These are phyloP conservation scores for Hyphopichia burtonii DNA, from an alignment of 1,139 yeast genomes.

Conservation along the genomic window DNA sequence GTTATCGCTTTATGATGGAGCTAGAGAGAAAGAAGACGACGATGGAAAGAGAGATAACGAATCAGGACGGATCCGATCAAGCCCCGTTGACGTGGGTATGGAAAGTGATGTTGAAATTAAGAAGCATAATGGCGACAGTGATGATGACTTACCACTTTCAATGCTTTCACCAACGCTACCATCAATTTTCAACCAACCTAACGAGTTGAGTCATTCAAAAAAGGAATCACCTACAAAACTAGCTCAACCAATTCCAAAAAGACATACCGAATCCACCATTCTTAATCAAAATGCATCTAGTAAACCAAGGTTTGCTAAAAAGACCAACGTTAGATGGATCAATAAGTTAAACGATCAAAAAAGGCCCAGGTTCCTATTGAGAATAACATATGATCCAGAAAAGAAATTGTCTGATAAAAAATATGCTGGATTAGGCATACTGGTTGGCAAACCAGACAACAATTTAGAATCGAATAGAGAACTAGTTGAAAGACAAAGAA, in stretches of 20 bases:
- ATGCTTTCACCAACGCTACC: constrained; percentile 40
- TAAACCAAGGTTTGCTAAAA: background rate
- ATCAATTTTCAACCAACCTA: constrained; percentile 20
- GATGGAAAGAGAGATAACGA: constrained; percentile 1
- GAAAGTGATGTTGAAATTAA: background rate
- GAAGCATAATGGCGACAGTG: background rate
- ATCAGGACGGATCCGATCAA: constrained; percentile 1
- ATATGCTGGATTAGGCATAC: constrained; percentile 23
- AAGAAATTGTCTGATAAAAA: background rate
- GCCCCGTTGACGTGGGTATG: background rate
- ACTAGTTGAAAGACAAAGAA: constrained; percentile 5
- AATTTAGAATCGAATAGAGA: no score
- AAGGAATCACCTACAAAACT: constrained; percentile 3
- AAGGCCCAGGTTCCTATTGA: constrained; percentile 30
- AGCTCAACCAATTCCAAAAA: constrained; percentile 14
- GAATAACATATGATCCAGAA: constrained; percentile 23
- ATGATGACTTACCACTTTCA: constrained; percentile 26
- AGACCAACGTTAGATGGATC: constrained; percentile 28
- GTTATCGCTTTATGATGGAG: constrained; percentile 2
- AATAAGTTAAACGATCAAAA: constrained; percentile 24
- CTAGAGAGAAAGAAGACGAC: background rate
- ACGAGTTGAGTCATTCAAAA: background rate
- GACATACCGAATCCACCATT: constrained; percentile 4
- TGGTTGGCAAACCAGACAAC: constrained; percentile 5
- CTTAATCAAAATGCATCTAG: background rate